Evolutionary conservation across 1,284 basidiomycete species (phyloP), one percentile per base, ranked within the genome.

Genomic region (Flammula alnicola): DNA sequence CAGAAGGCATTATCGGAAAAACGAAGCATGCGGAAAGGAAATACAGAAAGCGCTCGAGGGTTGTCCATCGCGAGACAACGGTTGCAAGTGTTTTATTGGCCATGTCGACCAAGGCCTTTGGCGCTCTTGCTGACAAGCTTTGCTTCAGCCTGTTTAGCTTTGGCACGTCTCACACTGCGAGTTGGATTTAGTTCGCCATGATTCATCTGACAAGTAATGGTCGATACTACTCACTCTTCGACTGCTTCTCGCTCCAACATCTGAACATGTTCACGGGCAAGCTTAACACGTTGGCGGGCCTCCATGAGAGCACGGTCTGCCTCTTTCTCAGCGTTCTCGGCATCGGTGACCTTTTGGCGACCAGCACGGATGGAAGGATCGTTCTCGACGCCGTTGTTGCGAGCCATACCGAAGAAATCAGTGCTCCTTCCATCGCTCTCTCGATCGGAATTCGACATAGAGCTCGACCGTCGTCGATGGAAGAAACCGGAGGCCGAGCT

Each of bases 141-240:
- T 2, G 78, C 77, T 56, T 83, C 79, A 19, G 75, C 75, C 59
- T 81, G 79, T 62, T 84, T 85, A 5, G 75, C 72, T 61, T 78
- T 79, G 9, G 82, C 81, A 44, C 79, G 77, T 47, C 69, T 70
- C 10, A 77, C 73, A 41, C 83, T 84, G 20, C 29, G 40, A 16
- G 29, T 3, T 8, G 20, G 16, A 56, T 43, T 54, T 19, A 61
- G 29, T 42, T 16, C 37, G n/a, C n/a, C n/a, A n/a, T n/a, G n/a
- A 5, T 17, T 3, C 16, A 8, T 22, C 17, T 32, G 17, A 33
- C 17, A 51, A 31, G 39, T 10, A 47, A 19, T 43, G 49, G 8
- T 14, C 20, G 17, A 30, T 33, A 45, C 12, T 11, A 68, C 81
- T 60, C 63, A 84, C 83, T 84, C 82, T 60, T 82, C 78, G 31